Conservation (phyloP, 106 monocot genomes). For the Ottelia alismoides region DNA sequence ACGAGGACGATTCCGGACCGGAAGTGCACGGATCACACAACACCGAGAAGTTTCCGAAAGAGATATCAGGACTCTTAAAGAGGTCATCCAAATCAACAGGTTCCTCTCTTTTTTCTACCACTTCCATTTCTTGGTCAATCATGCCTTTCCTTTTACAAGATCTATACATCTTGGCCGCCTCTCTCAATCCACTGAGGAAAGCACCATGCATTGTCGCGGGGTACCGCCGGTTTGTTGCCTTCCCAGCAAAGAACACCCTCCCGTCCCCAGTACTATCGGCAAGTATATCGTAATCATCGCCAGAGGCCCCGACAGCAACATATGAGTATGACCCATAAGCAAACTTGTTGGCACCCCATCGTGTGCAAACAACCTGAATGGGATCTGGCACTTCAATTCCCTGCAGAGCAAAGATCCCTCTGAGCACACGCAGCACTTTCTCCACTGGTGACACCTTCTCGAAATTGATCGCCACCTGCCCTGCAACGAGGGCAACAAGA, state of each 20-base stretch:
- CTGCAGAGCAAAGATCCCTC: constrained; percentile 66
- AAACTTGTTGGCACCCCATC: constrained; percentile 83
- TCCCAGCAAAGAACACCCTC: constrained; percentile 93
- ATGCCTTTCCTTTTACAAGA: constrained; percentile 34
- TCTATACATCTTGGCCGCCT: constrained; percentile 82
- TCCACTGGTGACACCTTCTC: constrained; percentile 44
- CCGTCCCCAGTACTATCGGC: constrained; percentile 67
- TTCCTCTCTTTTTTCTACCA: constrained; percentile 12
- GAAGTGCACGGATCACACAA: constrained; percentile 47
- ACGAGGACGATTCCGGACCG: constrained; percentile 29
- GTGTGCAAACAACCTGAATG: constrained; percentile 75
- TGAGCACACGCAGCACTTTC: constrained; percentile 43
- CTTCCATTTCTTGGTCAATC: not conserved
- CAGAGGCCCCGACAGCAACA: constrained; percentile 81
- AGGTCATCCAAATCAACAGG: constrained; percentile 44
- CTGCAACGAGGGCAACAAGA: constrained; percentile 84
- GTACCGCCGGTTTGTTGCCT: constrained; percentile 85
- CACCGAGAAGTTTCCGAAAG: constrained; percentile 52
- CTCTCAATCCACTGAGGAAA: constrained; percentile 82
- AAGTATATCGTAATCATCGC: constrained; percentile 94
- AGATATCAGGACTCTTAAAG: constrained; percentile 39
- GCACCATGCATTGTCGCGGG: constrained; percentile 99
- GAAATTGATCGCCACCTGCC: constrained; percentile 78
- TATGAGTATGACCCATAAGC: constrained; percentile 90
- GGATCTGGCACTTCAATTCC: constrained; percentile 84